Conservation (phyloP, 225 moss, liverwort and hornwort genomes). For the Climacium dendroides region DNA sequence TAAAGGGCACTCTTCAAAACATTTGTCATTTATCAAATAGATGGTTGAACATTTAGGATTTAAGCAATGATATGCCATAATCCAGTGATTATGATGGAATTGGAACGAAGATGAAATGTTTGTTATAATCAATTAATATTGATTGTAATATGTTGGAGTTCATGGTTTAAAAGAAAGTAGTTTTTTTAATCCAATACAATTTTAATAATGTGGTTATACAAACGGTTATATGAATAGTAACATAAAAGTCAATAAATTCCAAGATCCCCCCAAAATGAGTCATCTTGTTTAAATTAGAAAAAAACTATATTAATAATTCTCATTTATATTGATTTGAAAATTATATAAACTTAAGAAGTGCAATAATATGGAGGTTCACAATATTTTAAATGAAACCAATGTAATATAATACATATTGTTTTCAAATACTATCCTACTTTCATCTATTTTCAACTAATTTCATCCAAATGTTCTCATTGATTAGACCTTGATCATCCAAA, state of each 20-base stretch:
- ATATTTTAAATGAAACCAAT: background rate
- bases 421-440: background rate
- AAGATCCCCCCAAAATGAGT: background rate
- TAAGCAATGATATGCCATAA: background rate
- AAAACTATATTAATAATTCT: background rate
- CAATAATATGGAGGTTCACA: background rate
- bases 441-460: too few relatives aligned
- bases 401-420: background rate
- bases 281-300: fast-evolving
- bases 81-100: background rate
- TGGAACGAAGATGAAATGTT: background rate
- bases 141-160: background rate
- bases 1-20: background rate
- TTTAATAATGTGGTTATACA: background rate
- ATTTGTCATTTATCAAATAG: background rate
- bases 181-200: background rate
- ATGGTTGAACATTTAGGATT: background rate
- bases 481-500: too few relatives aligned
- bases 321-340: background rate
- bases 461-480: too few relatives aligned
- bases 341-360: background rate
- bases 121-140: background rate
- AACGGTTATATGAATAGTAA: background rate
- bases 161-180: background rate
- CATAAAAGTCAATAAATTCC: background rate